Conservation (phyloP, 2,329 filamentous ascomycete genomes). For the Epichloe coenophiala region DNA sequence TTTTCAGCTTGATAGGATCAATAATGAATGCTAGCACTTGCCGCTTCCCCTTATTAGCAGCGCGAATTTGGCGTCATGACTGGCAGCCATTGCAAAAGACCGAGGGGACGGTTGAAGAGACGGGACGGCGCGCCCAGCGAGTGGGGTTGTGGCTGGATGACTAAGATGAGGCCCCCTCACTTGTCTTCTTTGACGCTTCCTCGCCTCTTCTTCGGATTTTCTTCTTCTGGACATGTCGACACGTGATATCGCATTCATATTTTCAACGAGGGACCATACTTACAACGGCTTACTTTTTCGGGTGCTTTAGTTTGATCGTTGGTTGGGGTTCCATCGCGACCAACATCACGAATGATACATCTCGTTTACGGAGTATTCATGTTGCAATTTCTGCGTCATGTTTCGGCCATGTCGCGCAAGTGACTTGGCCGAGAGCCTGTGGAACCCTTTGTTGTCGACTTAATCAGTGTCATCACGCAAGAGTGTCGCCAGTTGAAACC, state of each 20-base stretch:
- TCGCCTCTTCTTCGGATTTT: not conserved
- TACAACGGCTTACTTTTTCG: not conserved
- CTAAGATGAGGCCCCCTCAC: not conserved
- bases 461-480: not conserved
- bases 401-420: not conserved
- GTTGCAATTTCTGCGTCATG: not conserved
- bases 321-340: not conserved
- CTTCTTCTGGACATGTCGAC: not conserved
- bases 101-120: not conserved
- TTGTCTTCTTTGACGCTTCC: not conserved
- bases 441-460: not conserved
- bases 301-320: not conserved
- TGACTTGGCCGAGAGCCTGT: not conserved
- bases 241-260: not conserved
- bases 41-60: no score
- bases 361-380: no score
- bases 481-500: not conserved
- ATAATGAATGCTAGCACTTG: no score
- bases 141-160: not conserved
- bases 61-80: no score
- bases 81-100: not conserved
- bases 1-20: not conserved
- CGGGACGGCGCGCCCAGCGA: conserved; percentile 2
- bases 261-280: not conserved
- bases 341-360: not conserved